phyloP scores from a whole-genome alignment of 352 stramenopile species.

The Aphanomyces invadans region DNA sequence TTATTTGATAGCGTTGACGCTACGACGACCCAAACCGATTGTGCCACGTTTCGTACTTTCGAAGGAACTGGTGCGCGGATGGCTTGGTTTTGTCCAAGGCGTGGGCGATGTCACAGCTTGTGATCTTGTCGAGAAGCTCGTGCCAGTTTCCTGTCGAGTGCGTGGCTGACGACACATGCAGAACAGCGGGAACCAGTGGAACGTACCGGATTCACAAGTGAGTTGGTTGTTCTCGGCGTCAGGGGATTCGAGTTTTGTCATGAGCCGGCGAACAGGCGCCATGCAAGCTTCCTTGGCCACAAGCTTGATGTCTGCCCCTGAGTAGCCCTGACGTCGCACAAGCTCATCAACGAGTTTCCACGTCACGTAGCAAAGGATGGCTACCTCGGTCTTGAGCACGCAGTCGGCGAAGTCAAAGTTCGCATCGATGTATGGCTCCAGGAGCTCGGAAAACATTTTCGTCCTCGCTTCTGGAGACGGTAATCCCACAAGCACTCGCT shows the following conservation, averaged over 20 bases:
- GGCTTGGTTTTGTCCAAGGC: constrained; percentile 73
- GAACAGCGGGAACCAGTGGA: too few species aligned
- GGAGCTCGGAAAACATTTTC: constrained; percentile 48
- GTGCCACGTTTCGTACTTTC: constrained; percentile 79
- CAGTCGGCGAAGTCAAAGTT: constrained; percentile 48
- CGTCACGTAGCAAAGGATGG: too few species aligned
- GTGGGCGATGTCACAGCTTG: constrained; percentile 40
- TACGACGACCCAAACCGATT: constrained; percentile 68
- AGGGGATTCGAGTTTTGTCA: constrained; percentile 47
- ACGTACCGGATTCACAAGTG: background rate
- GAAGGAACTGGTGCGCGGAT: constrained; percentile 60
- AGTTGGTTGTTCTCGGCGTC: constrained; percentile 18
- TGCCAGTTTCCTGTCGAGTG: constrained; percentile 51
- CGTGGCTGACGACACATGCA: too few species aligned
- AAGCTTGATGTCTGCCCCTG: constrained; percentile 76
- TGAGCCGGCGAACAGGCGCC: constrained; percentile 63
- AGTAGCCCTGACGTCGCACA: constrained; percentile 39
- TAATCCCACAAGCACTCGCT: constrained; percentile 71
- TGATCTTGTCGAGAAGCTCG: constrained; percentile 49
- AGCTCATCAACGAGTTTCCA: background rate
- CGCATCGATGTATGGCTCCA: constrained; percentile 47
- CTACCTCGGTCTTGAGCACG: constrained; percentile 42
- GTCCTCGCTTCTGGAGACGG: constrained; percentile 50
- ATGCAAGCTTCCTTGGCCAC: constrained; percentile 82
- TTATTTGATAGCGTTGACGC: too few species aligned